These are phyloP conservation scores for Talaromyces proteolyticus DNA, from an alignment of 495 filamentous ascomycete species.

Conservation along the genomic window DNA sequence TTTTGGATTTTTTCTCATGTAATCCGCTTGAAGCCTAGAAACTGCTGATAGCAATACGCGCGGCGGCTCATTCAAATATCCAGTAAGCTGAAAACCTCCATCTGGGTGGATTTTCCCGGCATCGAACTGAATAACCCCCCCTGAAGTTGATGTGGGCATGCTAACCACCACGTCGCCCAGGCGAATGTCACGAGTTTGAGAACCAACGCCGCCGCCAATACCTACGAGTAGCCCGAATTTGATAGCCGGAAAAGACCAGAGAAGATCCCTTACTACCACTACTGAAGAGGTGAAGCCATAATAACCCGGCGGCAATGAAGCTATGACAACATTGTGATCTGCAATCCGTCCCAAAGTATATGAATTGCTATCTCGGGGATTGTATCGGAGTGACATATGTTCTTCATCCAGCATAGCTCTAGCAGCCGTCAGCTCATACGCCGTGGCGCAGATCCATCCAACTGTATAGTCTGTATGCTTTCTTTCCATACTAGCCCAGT, in stretches of 20 bases:
- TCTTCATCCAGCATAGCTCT: slow-evolving; percentile 29
- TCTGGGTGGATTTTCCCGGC: neutral
- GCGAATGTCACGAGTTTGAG: neutral
- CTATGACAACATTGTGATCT: slow-evolving; percentile 23
- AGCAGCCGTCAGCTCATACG: slow-evolving; percentile 28
- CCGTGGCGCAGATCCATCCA: slow-evolving; percentile 39
- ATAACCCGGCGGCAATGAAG: slow-evolving; percentile 2
- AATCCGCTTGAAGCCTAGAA: neutral
- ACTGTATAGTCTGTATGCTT: slow-evolving; percentile 30
- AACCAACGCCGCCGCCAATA: slow-evolving; percentile 30
- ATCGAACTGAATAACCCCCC: neutral
- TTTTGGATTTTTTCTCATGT: too few species aligned
- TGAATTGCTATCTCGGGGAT: slow-evolving; percentile 13
- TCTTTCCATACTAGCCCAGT: too few species aligned
- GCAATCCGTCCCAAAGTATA: slow-evolving; percentile 18
- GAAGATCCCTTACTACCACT: too few species aligned
- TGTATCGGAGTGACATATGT: slow-evolving; percentile 10
- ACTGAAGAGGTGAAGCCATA: neutral
- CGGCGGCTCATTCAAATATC: neutral
- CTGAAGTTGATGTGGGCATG: neutral
- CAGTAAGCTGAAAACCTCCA: neutral
- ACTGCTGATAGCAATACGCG: too few species aligned
- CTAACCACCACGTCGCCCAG: slow-evolving; percentile 7
- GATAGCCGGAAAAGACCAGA: slow-evolving; percentile 2
- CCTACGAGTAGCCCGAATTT: slow-evolving; percentile 24